A percentile compares a stretch with the other conserved stretches of the same genome.
Evolutionary conservation across 225 moss, liverwort and hornwort genomes (phyloP).

Genomic region (Climacium dendroides): DNA sequence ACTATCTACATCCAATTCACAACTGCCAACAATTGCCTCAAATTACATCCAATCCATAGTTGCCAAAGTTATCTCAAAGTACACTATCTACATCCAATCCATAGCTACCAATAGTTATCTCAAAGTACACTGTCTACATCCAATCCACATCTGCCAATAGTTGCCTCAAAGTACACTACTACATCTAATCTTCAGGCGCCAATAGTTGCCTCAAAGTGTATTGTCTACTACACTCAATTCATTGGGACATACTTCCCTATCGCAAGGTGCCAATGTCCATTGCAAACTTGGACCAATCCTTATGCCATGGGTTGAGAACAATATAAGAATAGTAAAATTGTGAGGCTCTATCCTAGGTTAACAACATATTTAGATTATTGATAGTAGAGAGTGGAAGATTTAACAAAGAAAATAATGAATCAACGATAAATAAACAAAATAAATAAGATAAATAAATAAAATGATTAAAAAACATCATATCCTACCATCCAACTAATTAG

Average conservation of each 20-base stretch:
- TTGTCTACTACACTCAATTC: not conserved
- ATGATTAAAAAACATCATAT: not conserved
- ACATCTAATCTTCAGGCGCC: too few relatives aligned
- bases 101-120: too few relatives aligned
- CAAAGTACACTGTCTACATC: too few relatives aligned
- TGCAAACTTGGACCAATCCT: not conserved
- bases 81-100: too few relatives aligned
- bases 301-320: fast-evolving
- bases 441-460: not conserved
- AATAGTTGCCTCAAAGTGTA: too few relatives aligned
- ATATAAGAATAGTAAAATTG: not conserved
- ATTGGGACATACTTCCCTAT: not conserved
- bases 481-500: fast-evolving
- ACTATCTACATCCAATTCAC: too few relatives aligned
- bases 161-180: too few relatives aligned
- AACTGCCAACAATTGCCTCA: too few relatives aligned
- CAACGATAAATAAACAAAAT: fast-evolving
- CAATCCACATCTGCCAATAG: too few relatives aligned
- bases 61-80: too few relatives aligned
- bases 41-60: too few relatives aligned
- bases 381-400: not conserved
- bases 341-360: fast-evolving
- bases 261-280: fast-evolving
- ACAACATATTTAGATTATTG: not conserved
- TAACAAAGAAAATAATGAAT: not conserved